phyloP scores from a whole-genome alignment of 345 rosid species.

The Eucalyptus sp. region DNA sequence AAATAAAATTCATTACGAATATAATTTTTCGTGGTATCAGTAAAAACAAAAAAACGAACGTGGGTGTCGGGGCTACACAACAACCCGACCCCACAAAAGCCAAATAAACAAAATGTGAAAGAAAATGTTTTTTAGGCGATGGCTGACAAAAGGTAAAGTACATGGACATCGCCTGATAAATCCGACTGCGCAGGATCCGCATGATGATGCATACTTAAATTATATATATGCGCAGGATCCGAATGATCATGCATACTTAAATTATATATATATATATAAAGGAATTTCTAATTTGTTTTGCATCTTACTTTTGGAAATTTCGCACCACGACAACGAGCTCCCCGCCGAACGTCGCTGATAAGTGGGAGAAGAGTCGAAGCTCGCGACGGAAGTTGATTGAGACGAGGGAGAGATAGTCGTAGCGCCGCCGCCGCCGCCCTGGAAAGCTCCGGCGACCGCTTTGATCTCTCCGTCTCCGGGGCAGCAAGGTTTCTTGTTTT shows the following conservation, averaged over 20 bases:
- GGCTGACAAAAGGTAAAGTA: background rate
- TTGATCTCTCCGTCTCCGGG: background rate
- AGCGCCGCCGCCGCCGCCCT: background rate
- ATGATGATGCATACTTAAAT: background rate
- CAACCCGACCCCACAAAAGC: background rate
- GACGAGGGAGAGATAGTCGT: background rate
- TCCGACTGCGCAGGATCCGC: background rate
- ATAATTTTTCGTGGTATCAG: too few relatives aligned
- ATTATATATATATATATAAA: too few relatives aligned
- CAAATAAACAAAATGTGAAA: background rate
- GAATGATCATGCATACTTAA: background rate
- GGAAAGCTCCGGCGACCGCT: background rate
- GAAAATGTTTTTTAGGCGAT: too few relatives aligned
- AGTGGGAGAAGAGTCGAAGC: background rate
- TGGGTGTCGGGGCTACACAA: background rate
- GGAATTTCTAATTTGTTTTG: background rate
- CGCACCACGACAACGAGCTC: background rate
- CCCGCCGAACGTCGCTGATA: background rate
- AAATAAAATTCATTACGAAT: too few relatives aligned
- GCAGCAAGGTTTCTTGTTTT: background rate
- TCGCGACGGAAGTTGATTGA: background rate
- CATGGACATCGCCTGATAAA: background rate
- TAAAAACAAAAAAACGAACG: fast-evolving
- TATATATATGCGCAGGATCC: too few relatives aligned
- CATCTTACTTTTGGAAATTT: background rate